Evolutionary conservation across 2,329 filamentous ascomycete genomes (phyloP), one percentile per base, ranked within the genome.

Genomic region (Aspergillus sp.): DNA sequence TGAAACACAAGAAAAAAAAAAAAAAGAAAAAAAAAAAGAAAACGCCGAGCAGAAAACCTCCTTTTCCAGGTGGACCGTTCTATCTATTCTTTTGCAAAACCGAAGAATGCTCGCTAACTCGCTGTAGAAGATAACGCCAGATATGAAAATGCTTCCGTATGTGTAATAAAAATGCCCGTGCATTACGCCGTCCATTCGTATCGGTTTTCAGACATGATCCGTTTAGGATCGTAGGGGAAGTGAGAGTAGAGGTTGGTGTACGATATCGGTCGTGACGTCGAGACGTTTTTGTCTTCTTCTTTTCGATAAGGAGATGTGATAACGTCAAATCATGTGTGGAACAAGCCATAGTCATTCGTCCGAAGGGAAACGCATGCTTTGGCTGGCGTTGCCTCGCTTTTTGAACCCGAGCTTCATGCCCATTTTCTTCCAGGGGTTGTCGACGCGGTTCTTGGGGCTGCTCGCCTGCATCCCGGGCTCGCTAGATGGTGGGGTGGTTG

Each of bases 341-440:
- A 24, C 19, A 23, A 15, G 41, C 35, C 46, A 37, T 46, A 55
- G 61, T 63, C 57, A 68, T 58, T 68, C 66, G 39, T 72, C 69
- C 57, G 60, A 60, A 41, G 63, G 57, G 35, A 66, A 63, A 59
- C 64, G 63, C 52, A 65, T 60, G 57, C 66, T 66, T 51, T 67
- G 66, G 52, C 63, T 67, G 37, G 62, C 62, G 8, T 63, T 60
- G 24, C 64, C 64, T 21, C 69, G 70, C 62, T 76, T 76, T 61
- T 76, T 77, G 59, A 75, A 77, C 14, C 75, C 75, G 53, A 82
- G 66, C 65, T 79, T 81, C 71, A 79, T 77, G 3, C 78, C 78
- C 78, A 80, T 80, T 63, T 81, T 81, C 68, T 80, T 82, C 79
- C 79, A 82, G 5, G 78, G 75, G 63, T 80, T 79, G 50, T 81